Base-by-base conservation (phyloP, 1,284 basidiomycete species). In the Bondarzewia mesenterica region DNA sequence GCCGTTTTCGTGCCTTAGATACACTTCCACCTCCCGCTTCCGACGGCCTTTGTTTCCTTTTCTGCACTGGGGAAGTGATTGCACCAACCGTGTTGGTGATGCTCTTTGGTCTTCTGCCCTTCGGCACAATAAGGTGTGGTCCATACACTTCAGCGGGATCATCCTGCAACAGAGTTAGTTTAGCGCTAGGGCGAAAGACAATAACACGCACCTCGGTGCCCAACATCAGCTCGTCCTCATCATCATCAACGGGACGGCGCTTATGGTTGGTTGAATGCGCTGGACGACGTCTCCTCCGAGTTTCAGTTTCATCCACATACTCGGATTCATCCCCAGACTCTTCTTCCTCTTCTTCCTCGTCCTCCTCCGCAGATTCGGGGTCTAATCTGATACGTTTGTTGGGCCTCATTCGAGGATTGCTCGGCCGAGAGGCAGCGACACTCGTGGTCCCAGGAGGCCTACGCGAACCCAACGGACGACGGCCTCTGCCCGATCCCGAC, bases 201-300 rank as follows among this genome's bases (percentile, higher is more conserved):
- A 27, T 27, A 45, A 47, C 36, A 54, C 67, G 53, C 44, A 79
- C 79, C 65, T 71, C 69, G 22, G 67, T 63, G 25, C 75, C 73
- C 60, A 82, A 70, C 68, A 74, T 69, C 25, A 82, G 55, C 54
- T 81, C 78, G 51, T 81, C 77, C 16, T 55, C 54, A 20, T 55
- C 53, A 15, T 26, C 45, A n/a, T 40, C 14, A 8, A 15, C 20
- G 8, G n/a, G 14, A 23, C 10, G 14, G 8, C 27, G 43, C 29
- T 15, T 16, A 14, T 6, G 22, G 14, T 23, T 29, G 14, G 14
- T 29, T 37, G 16, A 23, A 16, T 20, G 5, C 23, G 25, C 10
- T 20, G 14, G 7, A 1, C 22, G 15, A 6, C 22, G 18, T 8
- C 22, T 27, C 16, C 12, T 27, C 43, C 5, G 15, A 5, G 22